Percentiles rank a stretch among this genome's conserved stretches.
Evolutionary conservation across 768 basidiomycete genomes (phyloP).

Genomic region (Lentinula sp.): DNA sequence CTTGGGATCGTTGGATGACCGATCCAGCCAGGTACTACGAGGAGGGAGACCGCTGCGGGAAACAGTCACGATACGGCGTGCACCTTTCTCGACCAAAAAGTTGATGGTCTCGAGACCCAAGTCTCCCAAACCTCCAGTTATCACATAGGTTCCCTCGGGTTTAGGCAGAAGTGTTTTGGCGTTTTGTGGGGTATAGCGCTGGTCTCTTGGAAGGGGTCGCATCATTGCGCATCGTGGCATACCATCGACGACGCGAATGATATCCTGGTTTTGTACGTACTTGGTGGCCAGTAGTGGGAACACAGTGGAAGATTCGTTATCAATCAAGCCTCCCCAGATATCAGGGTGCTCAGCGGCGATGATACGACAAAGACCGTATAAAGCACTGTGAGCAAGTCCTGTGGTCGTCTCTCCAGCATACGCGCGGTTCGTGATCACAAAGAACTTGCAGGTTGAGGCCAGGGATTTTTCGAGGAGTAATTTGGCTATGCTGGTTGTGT

Average conservation of each 20-base stretch:
- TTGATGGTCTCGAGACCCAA: slow-evolving; percentile 1
- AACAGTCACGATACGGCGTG: background rate
- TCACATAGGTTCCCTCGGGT: background rate
- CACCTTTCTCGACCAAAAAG: background rate
- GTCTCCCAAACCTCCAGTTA: background rate
- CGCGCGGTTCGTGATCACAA: background rate
- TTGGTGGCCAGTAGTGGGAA: background rate
- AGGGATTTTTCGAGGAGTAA: background rate
- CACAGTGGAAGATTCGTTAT: background rate
- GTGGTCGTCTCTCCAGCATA: background rate
- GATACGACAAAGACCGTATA: background rate
- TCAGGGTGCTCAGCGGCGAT: background rate
- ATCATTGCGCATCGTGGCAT: slow-evolving; percentile 2
- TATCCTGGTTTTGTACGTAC: background rate
- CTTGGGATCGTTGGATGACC: background rate
- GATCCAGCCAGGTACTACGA: background rate
- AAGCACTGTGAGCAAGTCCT: background rate
- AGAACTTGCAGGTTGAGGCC: background rate
- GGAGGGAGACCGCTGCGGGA: background rate
- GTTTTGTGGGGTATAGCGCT: background rate
- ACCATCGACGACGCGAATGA: background rate
- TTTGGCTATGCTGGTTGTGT: background rate
- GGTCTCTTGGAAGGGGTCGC: background rate
- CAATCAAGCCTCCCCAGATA: background rate
- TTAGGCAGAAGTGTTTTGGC: background rate